phyloP scores from a whole-genome alignment of 257 asterid genomes.

The Solanum etuberosum region DNA sequence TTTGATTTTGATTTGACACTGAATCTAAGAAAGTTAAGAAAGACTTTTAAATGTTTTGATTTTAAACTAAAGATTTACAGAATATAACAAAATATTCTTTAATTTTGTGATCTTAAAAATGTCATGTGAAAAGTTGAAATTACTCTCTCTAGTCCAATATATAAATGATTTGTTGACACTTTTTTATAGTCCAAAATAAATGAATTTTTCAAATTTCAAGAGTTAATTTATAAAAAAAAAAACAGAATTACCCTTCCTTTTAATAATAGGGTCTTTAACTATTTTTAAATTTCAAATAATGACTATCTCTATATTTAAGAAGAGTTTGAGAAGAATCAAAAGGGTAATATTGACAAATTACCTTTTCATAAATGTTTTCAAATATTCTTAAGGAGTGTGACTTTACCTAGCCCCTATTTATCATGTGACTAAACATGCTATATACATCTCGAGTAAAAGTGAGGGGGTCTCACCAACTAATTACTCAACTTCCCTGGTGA shows the following conservation, averaged over 20 bases:
- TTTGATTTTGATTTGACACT: neutral
- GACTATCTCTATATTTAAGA: neutral
- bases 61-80: too few species aligned
- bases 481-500: neutral
- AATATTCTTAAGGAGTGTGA: neutral
- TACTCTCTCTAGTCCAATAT: neutral
- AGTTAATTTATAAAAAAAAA: too few species aligned
- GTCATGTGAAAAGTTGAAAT: neutral
- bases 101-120: neutral
- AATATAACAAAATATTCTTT: neutral
- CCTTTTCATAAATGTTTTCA: neutral
- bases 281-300: neutral
- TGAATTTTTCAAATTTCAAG: neutral
- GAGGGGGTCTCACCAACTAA: neutral
- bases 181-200: neutral
- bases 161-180: too few species aligned
- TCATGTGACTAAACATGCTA: neutral
- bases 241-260: neutral
- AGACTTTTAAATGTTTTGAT: neutral
- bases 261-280: neutral
- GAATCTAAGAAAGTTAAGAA: neutral
- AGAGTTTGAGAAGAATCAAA: neutral
- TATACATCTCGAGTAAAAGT: neutral
- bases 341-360: neutral
- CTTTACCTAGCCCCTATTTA: neutral